Conservation (phyloP, 768 basidiomycete genomes). For the Kwoniella botswanensis region DNA sequence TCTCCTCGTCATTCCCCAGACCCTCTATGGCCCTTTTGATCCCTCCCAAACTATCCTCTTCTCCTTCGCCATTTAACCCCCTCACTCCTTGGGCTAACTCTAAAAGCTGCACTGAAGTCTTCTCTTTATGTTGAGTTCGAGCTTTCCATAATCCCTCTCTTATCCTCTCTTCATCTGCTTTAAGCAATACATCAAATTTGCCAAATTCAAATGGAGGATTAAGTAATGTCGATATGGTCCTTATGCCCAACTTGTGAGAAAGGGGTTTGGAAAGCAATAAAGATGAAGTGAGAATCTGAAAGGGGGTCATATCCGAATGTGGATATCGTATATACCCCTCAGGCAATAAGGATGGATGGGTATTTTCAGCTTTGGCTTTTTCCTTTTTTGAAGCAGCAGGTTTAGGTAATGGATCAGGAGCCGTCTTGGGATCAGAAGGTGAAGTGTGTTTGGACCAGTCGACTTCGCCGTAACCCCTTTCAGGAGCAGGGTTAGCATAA, state of each 20-base stretch:
- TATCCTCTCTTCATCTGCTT: constrained; percentile 36
- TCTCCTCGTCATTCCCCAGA: not conserved
- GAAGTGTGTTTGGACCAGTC: constrained; percentile 30
- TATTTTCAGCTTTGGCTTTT: constrained; percentile 2
- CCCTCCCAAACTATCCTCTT: constrained; percentile 31
- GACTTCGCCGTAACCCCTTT: constrained; percentile 35
- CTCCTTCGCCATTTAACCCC: constrained; percentile 36
- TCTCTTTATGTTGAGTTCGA: constrained; percentile 49
- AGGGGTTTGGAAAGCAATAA: constrained; percentile 47
- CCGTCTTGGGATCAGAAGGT: constrained; percentile 15
- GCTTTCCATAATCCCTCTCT: constrained; percentile 42
- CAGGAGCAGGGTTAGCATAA: constrained; percentile 38
- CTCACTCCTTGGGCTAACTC: constrained; percentile 38
- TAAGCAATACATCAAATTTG: constrained; percentile 28
- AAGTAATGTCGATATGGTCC: constrained; percentile 46
- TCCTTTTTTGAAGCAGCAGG: not conserved
- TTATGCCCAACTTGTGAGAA: constrained; percentile 44
- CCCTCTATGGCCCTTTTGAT: constrained; percentile 30
- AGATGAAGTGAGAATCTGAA: constrained; percentile 44
- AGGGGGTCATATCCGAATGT: constrained; percentile 43
- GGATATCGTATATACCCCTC: constrained; percentile 37
- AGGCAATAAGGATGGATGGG: not conserved
- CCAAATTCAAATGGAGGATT: constrained; percentile 43
- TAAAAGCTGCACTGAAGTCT: constrained; percentile 41
- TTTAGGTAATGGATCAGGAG: constrained; percentile 12